phyloP scores from a whole-genome alignment of 2,329 filamentous ascomycete genomes.

The Myriangium duriaei region DNA sequence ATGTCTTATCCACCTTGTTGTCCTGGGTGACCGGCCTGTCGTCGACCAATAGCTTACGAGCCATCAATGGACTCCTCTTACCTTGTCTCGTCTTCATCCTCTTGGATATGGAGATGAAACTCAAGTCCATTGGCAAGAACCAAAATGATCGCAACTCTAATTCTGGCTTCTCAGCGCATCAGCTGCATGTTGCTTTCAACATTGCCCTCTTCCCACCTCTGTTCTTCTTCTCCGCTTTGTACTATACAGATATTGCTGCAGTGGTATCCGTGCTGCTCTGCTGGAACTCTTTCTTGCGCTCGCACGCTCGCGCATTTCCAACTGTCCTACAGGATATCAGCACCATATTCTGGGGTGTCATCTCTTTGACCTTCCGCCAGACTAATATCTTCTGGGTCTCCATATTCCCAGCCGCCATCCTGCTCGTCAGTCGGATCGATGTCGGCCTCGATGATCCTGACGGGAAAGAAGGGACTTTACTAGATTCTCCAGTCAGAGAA shows the following conservation, averaged over 20 bases:
- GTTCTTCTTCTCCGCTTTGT: conserved; percentile 92
- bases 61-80: conserved; percentile 27
- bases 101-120: conserved; percentile 10
- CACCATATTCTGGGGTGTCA: conserved; percentile 44
- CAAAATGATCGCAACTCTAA: conserved; percentile 5
- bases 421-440: conserved; percentile 36
- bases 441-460: conserved; percentile 35
- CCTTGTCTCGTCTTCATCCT: conserved; percentile 22
- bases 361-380: conserved; percentile 68
- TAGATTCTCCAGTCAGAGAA: conserved; percentile 37
- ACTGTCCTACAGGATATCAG: conserved; percentile 13
- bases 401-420: conserved; percentile 53
- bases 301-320: conserved; percentile 2
- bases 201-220: conserved; percentile 75
- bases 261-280: conserved; percentile 60
- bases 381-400: conserved; percentile 97
- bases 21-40: conserved; percentile 28
- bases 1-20: conserved; percentile 29
- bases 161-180: conserved; percentile 5
- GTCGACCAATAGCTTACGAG: conserved; percentile 25
- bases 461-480: conserved; percentile 28
- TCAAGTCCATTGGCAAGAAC: conserved; percentile 2
- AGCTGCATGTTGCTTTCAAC: conserved; percentile 58
- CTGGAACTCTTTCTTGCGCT: conserved; percentile 41
- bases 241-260: conserved; percentile 87